Base-by-base conservation (phyloP, 1,139 yeast genomes). In the Williopsis jadinii region DNA sequence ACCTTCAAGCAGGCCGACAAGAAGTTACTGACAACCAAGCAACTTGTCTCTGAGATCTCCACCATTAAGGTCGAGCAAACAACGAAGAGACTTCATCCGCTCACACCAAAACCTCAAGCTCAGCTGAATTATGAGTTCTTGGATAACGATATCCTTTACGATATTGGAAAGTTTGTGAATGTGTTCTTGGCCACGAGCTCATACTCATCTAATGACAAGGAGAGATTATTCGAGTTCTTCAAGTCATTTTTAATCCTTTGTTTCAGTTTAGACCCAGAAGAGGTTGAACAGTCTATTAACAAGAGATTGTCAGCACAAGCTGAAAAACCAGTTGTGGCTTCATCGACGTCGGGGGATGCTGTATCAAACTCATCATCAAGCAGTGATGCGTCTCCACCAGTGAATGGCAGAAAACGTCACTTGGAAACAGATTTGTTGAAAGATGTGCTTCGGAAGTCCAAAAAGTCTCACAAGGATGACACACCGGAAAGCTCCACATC, bases 1-100 rank as follows among this genome's bases (percentile, higher is more conserved):
- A 88, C 97, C 0, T 94, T 92, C 67, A 92, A 92, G 62, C 97
- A 92, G 62, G 87, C 95, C 11, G 99, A 92, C 62, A 92, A 94
- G 62, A 92, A 92, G 62, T 68, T 87, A 44, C 67, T 94, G 51
- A 88, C 97, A 1, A 84, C 95, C 8, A 87, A 92, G 54, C 95
- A 88, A 54, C 68, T 92, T 53, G 80, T 92, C 8, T 82, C 95
- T 50, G 98, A 92, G 60, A 85, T 94, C 42, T 84, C 94, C 50
- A 86, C 96, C 3, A 84, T 90, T 33, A 88, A 90, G 62, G 84
- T 87, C 35, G 97, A 92, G 57, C 97, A 92, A 61, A 55, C 59
- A 5, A 76, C 74, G 43, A 80, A 87, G 63, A 73, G 95, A 56
- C 68, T 85, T 46, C 90, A 85, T 57, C 95, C 96, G 37, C 72